Conservation (phyloP, 2,329 filamentous ascomycete genomes). For the Elsinoe arachidis region DNA sequence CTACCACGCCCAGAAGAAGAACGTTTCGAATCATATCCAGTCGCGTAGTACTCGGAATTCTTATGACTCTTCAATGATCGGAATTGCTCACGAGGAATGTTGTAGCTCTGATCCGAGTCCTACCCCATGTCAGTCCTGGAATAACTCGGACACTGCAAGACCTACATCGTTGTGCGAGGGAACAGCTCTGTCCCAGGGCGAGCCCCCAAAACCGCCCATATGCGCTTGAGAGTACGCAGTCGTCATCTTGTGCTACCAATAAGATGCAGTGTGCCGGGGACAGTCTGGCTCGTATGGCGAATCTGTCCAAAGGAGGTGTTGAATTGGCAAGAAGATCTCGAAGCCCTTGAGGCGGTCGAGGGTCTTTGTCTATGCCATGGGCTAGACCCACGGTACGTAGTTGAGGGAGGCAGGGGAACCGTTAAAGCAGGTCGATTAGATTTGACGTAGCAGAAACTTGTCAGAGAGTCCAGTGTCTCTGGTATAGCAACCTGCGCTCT, state of each 20-base stretch:
- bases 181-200: constrained; percentile 5
- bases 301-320: no score
- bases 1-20: constrained; percentile 7
- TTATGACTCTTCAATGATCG: constrained; percentile 1
- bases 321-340: background rate
- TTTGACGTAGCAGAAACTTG: background rate
- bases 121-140: background rate
- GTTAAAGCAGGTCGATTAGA: background rate
- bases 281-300: no score
- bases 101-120: constrained; percentile 1
- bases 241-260: background rate
- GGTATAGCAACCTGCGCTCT: background rate
- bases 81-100: background rate
- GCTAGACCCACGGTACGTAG: background rate
- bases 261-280: no score
- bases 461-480: background rate
- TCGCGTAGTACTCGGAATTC: constrained; percentile 5
- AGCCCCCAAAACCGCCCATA: background rate
- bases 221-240: background rate
- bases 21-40: constrained; percentile 4
- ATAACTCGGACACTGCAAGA: background rate
- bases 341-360: background rate
- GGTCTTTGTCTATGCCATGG: background rate
- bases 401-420: background rate
- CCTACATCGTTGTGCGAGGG: background rate